These are phyloP conservation scores for Haematococcus sp. DNA, from an alignment of 139 green algal genomes.

Conservation along the genomic window DNA sequence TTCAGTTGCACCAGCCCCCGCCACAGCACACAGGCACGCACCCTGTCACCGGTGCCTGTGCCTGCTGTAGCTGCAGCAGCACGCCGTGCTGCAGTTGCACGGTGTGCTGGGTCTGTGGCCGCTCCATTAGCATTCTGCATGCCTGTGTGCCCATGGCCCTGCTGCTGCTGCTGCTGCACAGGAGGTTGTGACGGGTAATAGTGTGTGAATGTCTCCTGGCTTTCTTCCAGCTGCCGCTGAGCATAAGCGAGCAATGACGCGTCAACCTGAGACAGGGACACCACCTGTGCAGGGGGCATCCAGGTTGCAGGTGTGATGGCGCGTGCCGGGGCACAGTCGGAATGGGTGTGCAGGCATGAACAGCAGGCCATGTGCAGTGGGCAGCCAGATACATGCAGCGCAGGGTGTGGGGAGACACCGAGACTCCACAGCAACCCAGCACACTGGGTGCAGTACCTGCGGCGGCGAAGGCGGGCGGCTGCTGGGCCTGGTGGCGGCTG, in stretches of 20 bases:
- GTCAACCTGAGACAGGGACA: background rate
- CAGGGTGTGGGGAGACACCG: too few relatives aligned
- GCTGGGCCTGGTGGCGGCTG: too few relatives aligned
- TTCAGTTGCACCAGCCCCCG: too few relatives aligned
- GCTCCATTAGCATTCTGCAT: background rate
- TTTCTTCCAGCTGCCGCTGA: background rate
- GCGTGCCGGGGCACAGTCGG: too few relatives aligned
- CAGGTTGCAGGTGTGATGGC: too few relatives aligned
- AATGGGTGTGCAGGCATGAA: background rate
- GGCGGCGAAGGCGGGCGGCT: too few relatives aligned
- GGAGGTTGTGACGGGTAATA: background rate
- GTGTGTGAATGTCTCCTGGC: too few relatives aligned
- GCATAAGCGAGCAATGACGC: background rate
- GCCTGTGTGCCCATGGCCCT: background rate
- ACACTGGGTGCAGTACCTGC: too few relatives aligned
- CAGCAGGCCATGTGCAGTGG: background rate
- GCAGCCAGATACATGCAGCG: too few relatives aligned
- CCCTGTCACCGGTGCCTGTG: background rate
- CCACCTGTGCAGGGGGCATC: too few relatives aligned
- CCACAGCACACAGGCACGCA: too few relatives aligned
- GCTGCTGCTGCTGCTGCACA: conserved; percentile 5
- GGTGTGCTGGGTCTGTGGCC: background rate
- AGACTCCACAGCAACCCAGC: too few relatives aligned
- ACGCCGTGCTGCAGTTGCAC: background rate
- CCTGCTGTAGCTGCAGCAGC: background rate